Evolutionary conservation across 208 protist genomes (phyloP), one percentile per base, ranked within the genome.

Genomic region (Crithidia acanthocephali): DNA sequence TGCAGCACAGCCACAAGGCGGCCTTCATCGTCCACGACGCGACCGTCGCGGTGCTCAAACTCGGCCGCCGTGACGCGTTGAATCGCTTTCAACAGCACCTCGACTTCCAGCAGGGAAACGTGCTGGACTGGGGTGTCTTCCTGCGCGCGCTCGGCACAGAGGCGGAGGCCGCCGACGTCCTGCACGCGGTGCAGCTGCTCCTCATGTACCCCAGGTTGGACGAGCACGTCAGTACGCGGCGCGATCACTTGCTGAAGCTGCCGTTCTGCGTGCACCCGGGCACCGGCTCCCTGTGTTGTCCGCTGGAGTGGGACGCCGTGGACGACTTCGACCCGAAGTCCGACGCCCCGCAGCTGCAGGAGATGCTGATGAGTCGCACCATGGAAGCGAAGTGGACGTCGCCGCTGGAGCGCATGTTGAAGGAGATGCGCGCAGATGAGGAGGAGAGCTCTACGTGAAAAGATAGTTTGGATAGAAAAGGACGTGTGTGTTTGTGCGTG

Each of bases 191-290:
- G 15, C 81, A 87, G 67, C 78, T 97, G 37, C 74, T 93, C 18
- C 73, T 97, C 35, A 88, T 97, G 70, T 99, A 99, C 74, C 98
- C 99, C 11, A 80, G 98, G 10, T 80, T 99, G 1, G 99, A 99
- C 87, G 92, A 98, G 45, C 87, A 99, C 42, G 98, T 99, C 10
- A 96, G 88, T 59, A 99, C 97, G 57, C 77, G 83, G 13, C 72
- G 98, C 13, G 98, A 99, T 67, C 99, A 99, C 86, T 85, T 99
- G 50, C 81, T 99, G 15, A 99, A 99, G 81, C 82, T 95, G 6
- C 99, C 99, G 4, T 99, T 99, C 62, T 99, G 90, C 76, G 91
- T 99, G n/a, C 98, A 99, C 72, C 98, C 98, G 9, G 90, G 80
- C 37, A 99, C 98, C 10, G 80, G 80, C 16, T 91, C 74, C 8